These are phyloP conservation scores for Diaporthe vaccinii DNA, from an alignment of 2,329 filamentous ascomycete species.

Conservation along the genomic window DNA sequence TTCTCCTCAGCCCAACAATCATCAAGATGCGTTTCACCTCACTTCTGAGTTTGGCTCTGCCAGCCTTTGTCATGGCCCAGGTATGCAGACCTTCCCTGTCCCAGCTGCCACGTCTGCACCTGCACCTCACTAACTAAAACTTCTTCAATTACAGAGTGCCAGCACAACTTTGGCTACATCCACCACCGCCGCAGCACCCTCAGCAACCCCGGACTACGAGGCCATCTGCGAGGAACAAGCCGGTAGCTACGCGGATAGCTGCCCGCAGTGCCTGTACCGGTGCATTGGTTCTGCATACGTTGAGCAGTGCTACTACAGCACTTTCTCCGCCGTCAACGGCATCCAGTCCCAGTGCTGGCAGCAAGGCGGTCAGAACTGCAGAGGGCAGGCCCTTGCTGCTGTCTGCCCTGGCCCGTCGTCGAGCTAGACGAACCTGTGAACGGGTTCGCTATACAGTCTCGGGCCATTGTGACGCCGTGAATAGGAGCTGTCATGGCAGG, in stretches of 20 bases:
- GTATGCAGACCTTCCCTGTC: background rate
- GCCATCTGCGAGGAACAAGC: conserved; percentile 35
- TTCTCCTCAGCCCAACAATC: too few relatives aligned
- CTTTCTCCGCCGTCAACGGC: conserved; percentile 32
- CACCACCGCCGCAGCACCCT: conserved; percentile 25
- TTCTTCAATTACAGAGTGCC: background rate
- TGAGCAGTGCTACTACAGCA: conserved; percentile 37
- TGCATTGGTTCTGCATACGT: conserved; percentile 12
- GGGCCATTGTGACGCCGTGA: background rate
- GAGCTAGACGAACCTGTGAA: too few relatives aligned
- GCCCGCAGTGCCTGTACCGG: conserved; percentile 35
- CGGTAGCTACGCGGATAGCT: conserved; percentile 28
- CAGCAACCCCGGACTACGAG: conserved; percentile 35
- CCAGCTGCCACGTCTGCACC: background rate
- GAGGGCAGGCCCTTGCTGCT: conserved; percentile 20
- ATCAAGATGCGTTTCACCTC: conserved; percentile 16
- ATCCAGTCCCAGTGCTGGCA: conserved; percentile 33
- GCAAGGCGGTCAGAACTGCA: conserved; percentile 22
- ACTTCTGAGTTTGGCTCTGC: conserved; percentile 20
- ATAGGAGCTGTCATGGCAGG: background rate
- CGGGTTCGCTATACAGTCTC: background rate
- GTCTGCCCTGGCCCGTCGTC: conserved; percentile 13
- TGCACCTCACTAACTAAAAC: background rate
- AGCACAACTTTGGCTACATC: background rate
- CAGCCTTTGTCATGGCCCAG: conserved; percentile 24